These are phyloP conservation scores for Dothideomycetes sp. DNA, from an alignment of 2,329 filamentous ascomycete species.

Conservation along the genomic window DNA sequence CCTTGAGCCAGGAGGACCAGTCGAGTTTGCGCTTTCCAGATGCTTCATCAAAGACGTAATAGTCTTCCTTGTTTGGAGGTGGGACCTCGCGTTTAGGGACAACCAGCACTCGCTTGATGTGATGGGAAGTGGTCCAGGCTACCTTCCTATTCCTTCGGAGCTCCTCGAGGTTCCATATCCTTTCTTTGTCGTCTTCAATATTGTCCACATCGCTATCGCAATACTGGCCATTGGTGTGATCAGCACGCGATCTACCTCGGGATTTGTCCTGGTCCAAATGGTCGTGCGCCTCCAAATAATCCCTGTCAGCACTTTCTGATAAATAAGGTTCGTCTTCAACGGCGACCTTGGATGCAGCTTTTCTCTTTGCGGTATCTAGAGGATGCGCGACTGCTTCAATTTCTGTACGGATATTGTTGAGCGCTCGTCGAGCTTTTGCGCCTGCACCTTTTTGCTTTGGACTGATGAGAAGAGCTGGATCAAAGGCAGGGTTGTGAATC, in stretches of 20 bases:
- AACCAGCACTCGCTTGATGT: constrained; percentile 26
- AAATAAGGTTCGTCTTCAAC: constrained; percentile 25
- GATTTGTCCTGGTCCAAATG: constrained; percentile 15
- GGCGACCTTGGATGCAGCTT: constrained; percentile 21
- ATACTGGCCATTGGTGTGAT: constrained; percentile 4
- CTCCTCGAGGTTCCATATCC: constrained; percentile 21
- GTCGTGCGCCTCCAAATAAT: constrained; percentile 23
- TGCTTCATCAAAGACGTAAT: constrained; percentile 17
- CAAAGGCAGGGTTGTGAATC: constrained; percentile 24
- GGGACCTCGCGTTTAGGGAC: constrained; percentile 19
- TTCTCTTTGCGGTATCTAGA: constrained; percentile 18
- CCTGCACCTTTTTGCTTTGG: constrained; percentile 11
- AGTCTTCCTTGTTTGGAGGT: constrained; percentile 18
- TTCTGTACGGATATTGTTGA: constrained; percentile 11
- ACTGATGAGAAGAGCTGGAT: constrained; percentile 17
- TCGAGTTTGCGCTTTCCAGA: constrained; percentile 20
- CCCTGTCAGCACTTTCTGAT: constrained; percentile 20
- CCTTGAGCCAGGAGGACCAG: constrained; percentile 13
- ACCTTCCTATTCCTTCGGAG: constrained; percentile 24
- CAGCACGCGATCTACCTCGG: constrained; percentile 6
- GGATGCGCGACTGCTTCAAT: constrained; percentile 20
- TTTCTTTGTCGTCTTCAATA: constrained; percentile 8
- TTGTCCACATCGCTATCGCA: constrained; percentile 3
- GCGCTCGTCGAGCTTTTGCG: constrained; percentile 11
- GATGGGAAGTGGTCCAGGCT: constrained; percentile 27